These are phyloP conservation scores for Symbiotaphrina buchneri DNA, from an alignment of 495 filamentous ascomycete genomes.

Conservation along the genomic window DNA sequence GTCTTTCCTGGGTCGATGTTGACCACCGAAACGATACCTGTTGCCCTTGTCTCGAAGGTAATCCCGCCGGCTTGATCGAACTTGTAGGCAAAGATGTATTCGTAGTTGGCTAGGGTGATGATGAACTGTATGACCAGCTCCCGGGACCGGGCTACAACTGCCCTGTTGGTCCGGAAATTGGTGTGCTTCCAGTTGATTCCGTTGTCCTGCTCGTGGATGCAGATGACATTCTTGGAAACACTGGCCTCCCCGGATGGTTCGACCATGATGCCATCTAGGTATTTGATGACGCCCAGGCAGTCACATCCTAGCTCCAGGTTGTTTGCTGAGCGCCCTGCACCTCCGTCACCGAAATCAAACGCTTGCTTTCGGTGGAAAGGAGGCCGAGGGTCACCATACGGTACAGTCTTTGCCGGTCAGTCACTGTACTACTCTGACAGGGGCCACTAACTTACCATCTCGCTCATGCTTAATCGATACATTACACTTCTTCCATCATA, in stretches of 20 bases:
- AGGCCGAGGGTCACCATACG: constrained; percentile 48
- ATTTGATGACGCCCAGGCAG: constrained; percentile 15
- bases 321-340: constrained; percentile 53
- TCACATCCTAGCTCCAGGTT: constrained; percentile 32
- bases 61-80: constrained; percentile 27
- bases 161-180: constrained; percentile 37
- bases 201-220: constrained; percentile 46
- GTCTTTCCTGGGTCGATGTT: constrained; percentile 22
- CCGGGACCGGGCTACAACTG: constrained; percentile 33
- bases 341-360: constrained; percentile 60
- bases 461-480: constrained; percentile 43
- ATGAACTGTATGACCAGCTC: constrained; percentile 52
- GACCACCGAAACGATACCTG: constrained; percentile 21
- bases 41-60: constrained; percentile 23
- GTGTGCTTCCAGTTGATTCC: constrained; percentile 45
- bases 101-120: constrained; percentile 62
- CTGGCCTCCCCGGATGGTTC: constrained; percentile 29
- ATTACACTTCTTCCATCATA: constrained; percentile 46
- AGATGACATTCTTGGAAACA: constrained; percentile 33
- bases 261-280: constrained; percentile 34
- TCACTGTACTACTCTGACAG: neutral
- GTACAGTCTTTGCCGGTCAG: constrained; percentile 22
- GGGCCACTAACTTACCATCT: constrained; percentile 25
- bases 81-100: constrained; percentile 37
- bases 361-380: constrained; percentile 61